Conservation (phyloP, 2,329 filamentous ascomycete species). For the Tympanopsis confertula region DNA sequence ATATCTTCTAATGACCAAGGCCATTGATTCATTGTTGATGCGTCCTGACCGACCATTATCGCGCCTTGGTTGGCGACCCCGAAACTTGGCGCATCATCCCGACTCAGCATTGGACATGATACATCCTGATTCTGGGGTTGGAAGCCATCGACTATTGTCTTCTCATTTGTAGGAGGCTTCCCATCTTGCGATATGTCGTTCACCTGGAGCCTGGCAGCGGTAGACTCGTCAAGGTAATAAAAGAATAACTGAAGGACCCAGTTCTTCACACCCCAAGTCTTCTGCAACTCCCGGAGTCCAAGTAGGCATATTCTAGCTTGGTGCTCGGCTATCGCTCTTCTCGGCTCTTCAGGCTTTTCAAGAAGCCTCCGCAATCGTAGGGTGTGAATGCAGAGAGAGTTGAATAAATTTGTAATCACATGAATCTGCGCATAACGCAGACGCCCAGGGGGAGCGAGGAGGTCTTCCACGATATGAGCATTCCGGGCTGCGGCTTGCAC, state of each 20-base stretch:
- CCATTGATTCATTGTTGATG: no score
- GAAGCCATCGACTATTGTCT: no score
- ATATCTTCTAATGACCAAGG: no score
- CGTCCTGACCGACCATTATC: no score
- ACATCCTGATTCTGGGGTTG: no score
- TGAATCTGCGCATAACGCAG: constrained; percentile 32
- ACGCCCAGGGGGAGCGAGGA: constrained; percentile 27
- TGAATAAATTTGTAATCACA: constrained; percentile 34
- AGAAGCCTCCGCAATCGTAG: constrained; percentile 23
- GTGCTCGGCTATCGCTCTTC: constrained; percentile 34
- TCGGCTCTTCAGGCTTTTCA: constrained; percentile 23
- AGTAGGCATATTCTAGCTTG: constrained; percentile 32
- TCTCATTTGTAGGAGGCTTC: no score
- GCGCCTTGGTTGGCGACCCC: no score
- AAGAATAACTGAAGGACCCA: constrained; percentile 35
- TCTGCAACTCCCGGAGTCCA: constrained; percentile 33
- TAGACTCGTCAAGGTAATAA: constrained; percentile 30
- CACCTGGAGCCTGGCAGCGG: constrained; percentile 20
- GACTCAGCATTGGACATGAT: no score
- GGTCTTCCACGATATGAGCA: constrained; percentile 32
- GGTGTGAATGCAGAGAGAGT: constrained; percentile 33
- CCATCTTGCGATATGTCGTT: constrained; percentile 1
- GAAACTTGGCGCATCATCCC: no score
- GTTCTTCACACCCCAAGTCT: constrained; percentile 35
- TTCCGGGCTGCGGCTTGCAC: constrained; percentile 30